phyloP scores from a whole-genome alignment of 352 stramenopile genomes.

The Globisporangium spiculum region DNA sequence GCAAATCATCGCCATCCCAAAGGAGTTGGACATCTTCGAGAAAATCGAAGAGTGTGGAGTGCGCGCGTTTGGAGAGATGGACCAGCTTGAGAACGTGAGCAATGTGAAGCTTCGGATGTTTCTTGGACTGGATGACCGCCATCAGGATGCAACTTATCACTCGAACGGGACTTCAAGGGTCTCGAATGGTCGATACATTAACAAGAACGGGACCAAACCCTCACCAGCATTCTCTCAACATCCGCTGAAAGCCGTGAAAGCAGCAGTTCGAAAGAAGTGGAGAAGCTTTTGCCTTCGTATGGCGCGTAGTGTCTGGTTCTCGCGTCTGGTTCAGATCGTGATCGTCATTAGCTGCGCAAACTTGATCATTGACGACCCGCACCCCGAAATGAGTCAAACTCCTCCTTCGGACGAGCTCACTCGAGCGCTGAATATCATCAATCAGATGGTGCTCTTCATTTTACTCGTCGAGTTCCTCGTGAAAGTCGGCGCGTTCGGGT shows the following conservation, averaged over 20 bases:
- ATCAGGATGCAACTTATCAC: slow-evolving; percentile 6
- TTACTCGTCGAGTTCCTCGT: slow-evolving; percentile 59
- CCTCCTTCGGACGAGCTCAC: slow-evolving; percentile 36
- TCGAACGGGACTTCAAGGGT: slow-evolving; percentile 1
- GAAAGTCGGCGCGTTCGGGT: slow-evolving; percentile 52
- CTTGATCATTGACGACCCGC: slow-evolving; percentile 69
- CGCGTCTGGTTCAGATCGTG: slow-evolving; percentile 60
- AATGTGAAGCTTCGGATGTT: slow-evolving; percentile 81
- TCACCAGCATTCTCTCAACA: background rate
- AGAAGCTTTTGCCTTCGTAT: slow-evolving; percentile 27
- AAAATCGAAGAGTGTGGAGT: slow-evolving; percentile 80
- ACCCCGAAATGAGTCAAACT: slow-evolving; percentile 51
- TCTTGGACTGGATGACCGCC: slow-evolving; percentile 54
- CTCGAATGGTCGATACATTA: slow-evolving; percentile 10
- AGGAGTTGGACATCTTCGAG: slow-evolving; percentile 80
- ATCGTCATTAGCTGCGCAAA: slow-evolving; percentile 70
- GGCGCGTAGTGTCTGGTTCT: slow-evolving; percentile 38
- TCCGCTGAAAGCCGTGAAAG: background rate
- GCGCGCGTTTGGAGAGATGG: slow-evolving; percentile 71
- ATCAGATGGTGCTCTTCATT: slow-evolving; percentile 44
- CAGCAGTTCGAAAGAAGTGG: slow-evolving; percentile 3
- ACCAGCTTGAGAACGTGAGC: slow-evolving; percentile 77
- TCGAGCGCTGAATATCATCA: slow-evolving; percentile 33
- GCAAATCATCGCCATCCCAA: slow-evolving; percentile 82
- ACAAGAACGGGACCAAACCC: background rate